Evolutionary conservation across 192 early-diverging fungal genomes (phyloP), one percentile per base, ranked within the genome.

Genomic region (Backusella psychrophila): DNA sequence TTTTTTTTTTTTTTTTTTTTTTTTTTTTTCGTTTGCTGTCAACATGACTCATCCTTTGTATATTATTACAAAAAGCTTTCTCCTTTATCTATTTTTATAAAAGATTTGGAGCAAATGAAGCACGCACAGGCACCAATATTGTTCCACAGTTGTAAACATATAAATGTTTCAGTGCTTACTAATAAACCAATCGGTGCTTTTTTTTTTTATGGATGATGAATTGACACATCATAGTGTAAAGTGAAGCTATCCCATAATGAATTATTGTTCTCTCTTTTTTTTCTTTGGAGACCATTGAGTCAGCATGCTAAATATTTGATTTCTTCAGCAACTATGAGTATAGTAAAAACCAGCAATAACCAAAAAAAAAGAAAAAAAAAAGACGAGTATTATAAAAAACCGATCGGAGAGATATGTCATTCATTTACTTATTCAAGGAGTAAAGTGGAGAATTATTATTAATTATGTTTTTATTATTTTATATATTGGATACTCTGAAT

Each of bases 361-460:
- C 1, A 56, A 8, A 56, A 21, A 7, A 19, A 21, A 56, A 56
- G 23, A n/a, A 3, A 46, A 15, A 49, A 49, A 15, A n/a, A n/a
- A n/a, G n/a, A n/a, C n/a, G 0, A 21, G 52, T 21, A 21, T 21
- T 53, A 53, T 53, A 53, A 53, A 53, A n/a, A 19, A 53, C 52
- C 21, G 19, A 53, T 53, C 52, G 52, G 52, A 53, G 52, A 53
- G 21, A 53, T 53, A 21, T 21, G 21, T 8, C 8, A 21, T 53
- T 53, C 19, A 8, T 38, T 38, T 38, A 38, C 38, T 38, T 11
- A 38, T 38, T 38, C 38, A 38, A 6, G 21, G 9, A 21, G 52
- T 53, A 53, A 53, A 53, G 52, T 53, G 52, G 52, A 53, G 52
- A 53, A 53, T 53, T 53, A 53, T n/a, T 59, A 59, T 59, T 59